These are phyloP conservation scores for Mortierella sp. DNA, from an alignment of 371 early-diverging fungal species.

Conservation along the genomic window DNA sequence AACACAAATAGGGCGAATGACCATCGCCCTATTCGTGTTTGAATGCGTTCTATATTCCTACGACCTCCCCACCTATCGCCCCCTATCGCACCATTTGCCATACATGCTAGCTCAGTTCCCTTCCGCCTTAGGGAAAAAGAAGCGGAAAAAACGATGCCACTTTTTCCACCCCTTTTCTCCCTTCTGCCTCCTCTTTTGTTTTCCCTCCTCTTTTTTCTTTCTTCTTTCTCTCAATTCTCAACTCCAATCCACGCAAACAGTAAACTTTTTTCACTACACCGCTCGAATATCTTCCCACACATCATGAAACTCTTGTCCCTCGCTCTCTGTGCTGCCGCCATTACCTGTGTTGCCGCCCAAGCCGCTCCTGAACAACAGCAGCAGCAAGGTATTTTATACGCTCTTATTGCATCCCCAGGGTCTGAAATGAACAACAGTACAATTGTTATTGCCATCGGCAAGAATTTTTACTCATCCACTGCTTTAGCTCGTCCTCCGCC, in stretches of 20 bases:
- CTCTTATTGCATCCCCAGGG: neutral
- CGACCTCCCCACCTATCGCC: neutral
- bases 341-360: constrained; percentile 13
- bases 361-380: constrained; percentile 15
- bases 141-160: neutral
- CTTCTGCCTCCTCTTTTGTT: neutral
- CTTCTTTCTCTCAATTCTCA: neutral
- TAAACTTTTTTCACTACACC: neutral
- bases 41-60: neutral
- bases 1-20: neutral
- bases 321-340: constrained; percentile 9
- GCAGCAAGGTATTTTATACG: neutral
- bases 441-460: neutral
- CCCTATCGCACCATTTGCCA: neutral
- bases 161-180: neutral
- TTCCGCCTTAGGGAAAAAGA: neutral
- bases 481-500: neutral
- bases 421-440: neutral
- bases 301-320: constrained; percentile 16
- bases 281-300: neutral
- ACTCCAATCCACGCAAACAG: neutral
- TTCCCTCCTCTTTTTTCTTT: neutral
- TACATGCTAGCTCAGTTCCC: too few relatives aligned
- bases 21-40: neutral
- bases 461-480: neutral